These are phyloP conservation scores for Bimuria novae-zelandiae DNA, from an alignment of 2,329 filamentous ascomycete genomes.

Conservation along the genomic window DNA sequence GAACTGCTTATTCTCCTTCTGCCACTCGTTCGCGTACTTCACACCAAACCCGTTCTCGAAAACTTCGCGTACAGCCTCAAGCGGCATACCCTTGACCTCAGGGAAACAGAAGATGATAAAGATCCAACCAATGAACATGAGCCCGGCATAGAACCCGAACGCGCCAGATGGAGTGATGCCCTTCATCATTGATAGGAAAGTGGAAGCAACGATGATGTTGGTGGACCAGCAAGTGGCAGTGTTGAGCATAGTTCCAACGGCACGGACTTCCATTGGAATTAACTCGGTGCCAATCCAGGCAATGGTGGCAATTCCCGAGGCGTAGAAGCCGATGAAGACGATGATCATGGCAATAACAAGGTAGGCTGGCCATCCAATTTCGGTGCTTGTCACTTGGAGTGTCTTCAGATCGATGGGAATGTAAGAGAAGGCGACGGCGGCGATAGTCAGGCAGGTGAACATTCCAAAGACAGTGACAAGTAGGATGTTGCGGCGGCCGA, in stretches of 20 bases:
- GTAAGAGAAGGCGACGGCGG: conserved; percentile 73
- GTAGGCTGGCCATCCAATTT: conserved; percentile 41
- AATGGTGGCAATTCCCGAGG: conserved; percentile 40
- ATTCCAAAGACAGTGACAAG: conserved; percentile 63
- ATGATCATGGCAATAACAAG: conserved; percentile 46
- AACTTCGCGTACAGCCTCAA: conserved; percentile 43
- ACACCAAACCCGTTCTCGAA: conserved; percentile 45
- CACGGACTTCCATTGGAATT: conserved; percentile 44
- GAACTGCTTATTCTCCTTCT: conserved; percentile 44
- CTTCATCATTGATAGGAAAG: conserved; percentile 48
- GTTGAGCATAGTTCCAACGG: conserved; percentile 45
- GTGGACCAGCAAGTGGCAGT: conserved; percentile 40
- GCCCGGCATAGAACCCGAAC: conserved; percentile 46
- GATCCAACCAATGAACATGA: conserved; percentile 44
- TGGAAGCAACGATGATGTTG: conserved; percentile 45
- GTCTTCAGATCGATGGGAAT: conserved; percentile 56
- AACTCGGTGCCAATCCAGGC: conserved; percentile 46
- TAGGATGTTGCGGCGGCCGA: conserved; percentile 74
- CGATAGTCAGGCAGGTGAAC: conserved; percentile 70
- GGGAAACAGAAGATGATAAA: conserved; percentile 45
- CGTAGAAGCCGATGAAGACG: conserved; percentile 43
- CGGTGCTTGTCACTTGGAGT: conserved; percentile 35
- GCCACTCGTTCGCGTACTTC: conserved; percentile 40
- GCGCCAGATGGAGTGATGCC: conserved; percentile 43
- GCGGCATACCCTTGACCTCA: conserved; percentile 42